Evolutionary conservation across 2,329 filamentous ascomycete genomes (phyloP).

Genomic region (Penicillium sp.): DNA sequence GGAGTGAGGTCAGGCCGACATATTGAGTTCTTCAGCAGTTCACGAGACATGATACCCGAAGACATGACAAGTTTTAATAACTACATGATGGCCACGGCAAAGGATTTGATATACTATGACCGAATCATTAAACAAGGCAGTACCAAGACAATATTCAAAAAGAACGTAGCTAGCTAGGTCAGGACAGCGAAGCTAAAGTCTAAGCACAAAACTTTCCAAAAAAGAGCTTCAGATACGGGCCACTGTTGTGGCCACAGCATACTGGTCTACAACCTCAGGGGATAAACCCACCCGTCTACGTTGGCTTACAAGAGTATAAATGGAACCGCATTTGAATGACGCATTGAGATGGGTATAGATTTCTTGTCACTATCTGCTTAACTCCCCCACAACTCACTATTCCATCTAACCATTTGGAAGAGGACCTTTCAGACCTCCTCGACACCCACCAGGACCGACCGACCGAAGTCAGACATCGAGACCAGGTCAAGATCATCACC

Average conservation of each 20-base stretch:
- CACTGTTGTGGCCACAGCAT: too few relatives aligned
- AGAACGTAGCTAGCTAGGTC: neutral
- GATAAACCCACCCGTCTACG: too few relatives aligned
- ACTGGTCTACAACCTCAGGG: too few relatives aligned
- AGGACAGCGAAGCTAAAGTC: too few relatives aligned
- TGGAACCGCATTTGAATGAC: too few relatives aligned
- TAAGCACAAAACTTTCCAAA: neutral
- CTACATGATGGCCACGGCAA: neutral
- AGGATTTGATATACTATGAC: neutral
- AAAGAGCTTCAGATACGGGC: rapidly evolving
- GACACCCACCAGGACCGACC: slow-evolving; percentile 73
- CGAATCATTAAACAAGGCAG: too few relatives aligned
- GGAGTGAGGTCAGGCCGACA: neutral
- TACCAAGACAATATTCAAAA: too few relatives aligned
- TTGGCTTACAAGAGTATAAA: too few relatives aligned
- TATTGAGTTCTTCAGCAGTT: slow-evolving; percentile 1
- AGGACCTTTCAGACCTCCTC: slow-evolving; percentile 86
- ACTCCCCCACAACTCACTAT: slow-evolving; percentile 32
- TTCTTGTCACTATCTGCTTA: neutral
- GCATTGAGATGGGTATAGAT: neutral
- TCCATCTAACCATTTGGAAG: slow-evolving; percentile 53
- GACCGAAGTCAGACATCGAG: slow-evolving; percentile 72
- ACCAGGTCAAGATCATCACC: slow-evolving; percentile 92
- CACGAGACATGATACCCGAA: slow-evolving; percentile 11
- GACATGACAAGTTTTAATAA: neutral